These are phyloP conservation scores for Gastrolobium bilobum DNA, from an alignment of 306 rosid genomes.

Conservation along the genomic window DNA sequence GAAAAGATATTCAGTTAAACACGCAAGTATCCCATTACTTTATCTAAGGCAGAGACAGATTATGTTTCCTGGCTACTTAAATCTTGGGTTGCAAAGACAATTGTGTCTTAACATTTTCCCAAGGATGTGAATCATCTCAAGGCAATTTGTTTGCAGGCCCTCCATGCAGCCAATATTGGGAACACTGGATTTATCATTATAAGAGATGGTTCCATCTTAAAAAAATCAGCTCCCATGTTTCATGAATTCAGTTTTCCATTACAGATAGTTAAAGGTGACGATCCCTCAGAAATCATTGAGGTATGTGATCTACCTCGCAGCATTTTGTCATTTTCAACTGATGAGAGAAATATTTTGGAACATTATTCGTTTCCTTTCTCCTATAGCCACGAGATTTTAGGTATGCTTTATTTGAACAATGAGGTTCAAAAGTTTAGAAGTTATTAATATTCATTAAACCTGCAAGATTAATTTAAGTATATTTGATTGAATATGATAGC, in stretches of 20 bases:
- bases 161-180: constrained; percentile 81
- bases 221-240: constrained; percentile 66
- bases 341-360: constrained; percentile 24
- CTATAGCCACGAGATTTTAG: constrained; percentile 29
- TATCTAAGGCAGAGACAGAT: not conserved
- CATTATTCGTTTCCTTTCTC: not conserved
- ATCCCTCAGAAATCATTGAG: constrained; percentile 69
- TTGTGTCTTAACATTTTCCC: constrained; percentile 11
- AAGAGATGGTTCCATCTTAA: constrained; percentile 67
- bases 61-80: constrained; percentile 17
- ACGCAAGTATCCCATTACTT: not conserved
- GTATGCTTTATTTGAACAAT: constrained; percentile 8
- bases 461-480: constrained; percentile 21
- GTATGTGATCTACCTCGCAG: constrained; percentile 48
- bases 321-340: constrained; percentile 15
- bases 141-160: constrained; percentile 59
- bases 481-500: constrained; percentile 12
- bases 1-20: not conserved
- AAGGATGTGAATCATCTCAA: constrained; percentile 33
- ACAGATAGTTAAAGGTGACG: constrained; percentile 59
- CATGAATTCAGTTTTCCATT: constrained; percentile 76
- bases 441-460: constrained; percentile 1
- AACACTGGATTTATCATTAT: constrained; percentile 74
- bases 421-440: constrained; percentile 28
- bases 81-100: constrained; percentile 9